Conservation (phyloP, 805 yeast species). For the Debaryomyces maramus region DNA sequence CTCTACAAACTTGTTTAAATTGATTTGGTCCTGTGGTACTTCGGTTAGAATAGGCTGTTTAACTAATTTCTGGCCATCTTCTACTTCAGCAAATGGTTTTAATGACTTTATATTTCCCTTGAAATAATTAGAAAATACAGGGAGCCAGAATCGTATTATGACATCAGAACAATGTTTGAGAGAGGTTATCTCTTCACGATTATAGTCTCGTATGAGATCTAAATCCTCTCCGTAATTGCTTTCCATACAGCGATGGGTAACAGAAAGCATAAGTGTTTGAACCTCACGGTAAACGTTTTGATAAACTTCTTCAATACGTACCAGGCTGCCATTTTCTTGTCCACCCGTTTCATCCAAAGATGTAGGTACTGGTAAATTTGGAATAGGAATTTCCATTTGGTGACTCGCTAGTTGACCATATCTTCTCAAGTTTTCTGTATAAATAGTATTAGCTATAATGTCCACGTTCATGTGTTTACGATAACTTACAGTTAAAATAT, state of each 20-base stretch:
- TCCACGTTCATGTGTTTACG: constrained; percentile 45
- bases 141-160: constrained; percentile 49
- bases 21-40: constrained; percentile 28
- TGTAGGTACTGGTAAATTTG: neutral
- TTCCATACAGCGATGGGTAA: constrained; percentile 53
- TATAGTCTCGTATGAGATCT: constrained; percentile 48
- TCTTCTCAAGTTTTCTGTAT: constrained; percentile 30
- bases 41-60: constrained; percentile 17
- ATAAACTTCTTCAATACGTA: constrained; percentile 11
- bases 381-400: neutral
- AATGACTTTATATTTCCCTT: constrained; percentile 9
- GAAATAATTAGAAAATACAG: constrained; percentile 59
- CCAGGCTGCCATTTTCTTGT: neutral
- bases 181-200: constrained; percentile 29
- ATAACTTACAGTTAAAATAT: constrained; percentile 60
- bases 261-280: constrained; percentile 39
- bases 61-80: constrained; percentile 11
- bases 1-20: constrained; percentile 29
- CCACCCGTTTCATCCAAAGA: neutral
- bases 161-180: constrained; percentile 45
- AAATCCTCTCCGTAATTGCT: constrained; percentile 58
- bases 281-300: constrained; percentile 42
- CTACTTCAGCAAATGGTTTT: constrained; percentile 20
- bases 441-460: constrained; percentile 42
- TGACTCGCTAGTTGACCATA: constrained; percentile 3